Conservation (phyloP, 2,329 filamentous ascomycete species). For the Fusarium anguioides region DNA sequence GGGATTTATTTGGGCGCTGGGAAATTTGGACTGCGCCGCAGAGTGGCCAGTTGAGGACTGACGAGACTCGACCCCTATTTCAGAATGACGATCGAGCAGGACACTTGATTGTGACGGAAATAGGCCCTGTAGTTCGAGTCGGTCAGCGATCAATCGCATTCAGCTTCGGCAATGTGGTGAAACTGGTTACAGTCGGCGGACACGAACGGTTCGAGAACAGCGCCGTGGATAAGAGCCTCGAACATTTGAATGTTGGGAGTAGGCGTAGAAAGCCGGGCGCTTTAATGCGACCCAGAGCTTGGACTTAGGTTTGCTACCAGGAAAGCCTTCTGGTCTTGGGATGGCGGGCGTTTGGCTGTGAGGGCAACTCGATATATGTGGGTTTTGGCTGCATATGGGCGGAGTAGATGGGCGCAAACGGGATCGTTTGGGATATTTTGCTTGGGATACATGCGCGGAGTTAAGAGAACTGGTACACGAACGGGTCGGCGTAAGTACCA, state of each 20-base stretch:
- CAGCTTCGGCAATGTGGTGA: conserved; percentile 77
- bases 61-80: conserved; percentile 60
- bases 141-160: conserved; percentile 75
- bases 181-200: conserved; percentile 72
- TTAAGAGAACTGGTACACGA: conserved; percentile 10
- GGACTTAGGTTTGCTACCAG: conserved; percentile 30
- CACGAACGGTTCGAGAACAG: conserved; percentile 70
- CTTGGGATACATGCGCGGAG: conserved; percentile 9
- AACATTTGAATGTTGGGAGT: conserved; percentile 51
- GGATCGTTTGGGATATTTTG: conserved; percentile 16
- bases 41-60: conserved; percentile 56
- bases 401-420: conserved; percentile 40
- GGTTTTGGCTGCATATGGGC: conserved; percentile 14
- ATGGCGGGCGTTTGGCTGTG: conserved; percentile 8
- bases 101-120: conserved; percentile 71
- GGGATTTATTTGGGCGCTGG: conserved; percentile 56
- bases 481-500: conserved; percentile 19
- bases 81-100: conserved; percentile 55
- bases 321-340: not conserved
- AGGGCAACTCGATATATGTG: not conserved
- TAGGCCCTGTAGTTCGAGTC: conserved; percentile 72
- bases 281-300: conserved; percentile 37
- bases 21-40: conserved; percentile 66
- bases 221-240: conserved; percentile 45
- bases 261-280: conserved; percentile 53